These are phyloP conservation scores for Liriodendron chinense DNA, from an alignment of 164 flowering plant genomes.

Conservation along the genomic window DNA sequence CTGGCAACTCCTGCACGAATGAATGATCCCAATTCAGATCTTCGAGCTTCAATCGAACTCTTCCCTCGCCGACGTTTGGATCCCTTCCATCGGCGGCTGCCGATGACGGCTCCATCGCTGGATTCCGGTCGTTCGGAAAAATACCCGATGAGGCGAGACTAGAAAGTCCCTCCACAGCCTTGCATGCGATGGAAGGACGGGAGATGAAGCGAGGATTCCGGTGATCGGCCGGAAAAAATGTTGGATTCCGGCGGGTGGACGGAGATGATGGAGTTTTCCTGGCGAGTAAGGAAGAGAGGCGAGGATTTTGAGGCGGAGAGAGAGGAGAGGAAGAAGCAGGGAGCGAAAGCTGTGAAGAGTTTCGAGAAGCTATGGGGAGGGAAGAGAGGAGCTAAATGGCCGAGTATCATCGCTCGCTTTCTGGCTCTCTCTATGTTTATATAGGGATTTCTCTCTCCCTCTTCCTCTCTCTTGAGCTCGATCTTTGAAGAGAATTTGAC, in stretches of 20 bases:
- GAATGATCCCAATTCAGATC: slow-evolving; percentile 95
- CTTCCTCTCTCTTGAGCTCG: no score
- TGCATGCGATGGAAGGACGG: not conserved
- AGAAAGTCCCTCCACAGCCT: not conserved
- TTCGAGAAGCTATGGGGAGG: slow-evolving; percentile 4
- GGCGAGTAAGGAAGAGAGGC: not conserved
- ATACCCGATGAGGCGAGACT: not conserved
- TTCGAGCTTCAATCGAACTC: slow-evolving; percentile 46
- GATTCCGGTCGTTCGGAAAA: slow-evolving; percentile 13
- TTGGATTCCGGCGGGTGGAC: not conserved
- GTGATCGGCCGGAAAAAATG: slow-evolving; percentile 6
- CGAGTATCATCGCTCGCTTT: not conserved
- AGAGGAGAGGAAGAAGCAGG: slow-evolving; percentile 9
- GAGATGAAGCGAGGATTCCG: no score
- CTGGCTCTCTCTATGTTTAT: not conserved
- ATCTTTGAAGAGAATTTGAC: no score
- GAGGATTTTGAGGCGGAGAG: not conserved
- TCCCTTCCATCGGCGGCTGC: slow-evolving; percentile 41
- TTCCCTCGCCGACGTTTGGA: slow-evolving; percentile 32
- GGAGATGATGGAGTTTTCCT: not conserved
- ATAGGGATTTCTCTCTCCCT: no score
- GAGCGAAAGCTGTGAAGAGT: slow-evolving; percentile 1
- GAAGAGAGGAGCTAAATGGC: not conserved
- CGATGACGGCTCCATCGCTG: slow-evolving; percentile 47
- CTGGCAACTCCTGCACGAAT: slow-evolving; percentile 84